Evolutionary conservation across 345 rosid species (phyloP).

Genomic region (Eutrema heterophyllum): DNA sequence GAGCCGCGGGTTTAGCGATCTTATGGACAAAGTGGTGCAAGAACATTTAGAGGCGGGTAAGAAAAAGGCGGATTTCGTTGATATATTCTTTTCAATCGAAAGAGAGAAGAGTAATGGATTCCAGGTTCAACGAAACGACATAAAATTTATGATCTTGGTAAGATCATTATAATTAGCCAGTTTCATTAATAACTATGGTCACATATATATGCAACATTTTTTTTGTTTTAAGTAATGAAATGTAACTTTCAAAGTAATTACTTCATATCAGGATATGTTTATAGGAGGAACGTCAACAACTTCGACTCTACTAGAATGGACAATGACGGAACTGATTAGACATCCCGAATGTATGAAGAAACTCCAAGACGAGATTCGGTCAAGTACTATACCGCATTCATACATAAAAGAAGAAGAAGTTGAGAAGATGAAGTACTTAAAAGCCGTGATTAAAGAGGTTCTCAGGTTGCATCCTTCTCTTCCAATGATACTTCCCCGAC

Average conservation of each 20-base stretch:
- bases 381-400: background rate
- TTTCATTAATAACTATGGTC: background rate
- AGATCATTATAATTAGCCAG: background rate
- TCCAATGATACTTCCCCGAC: conserved; percentile 22
- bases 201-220: background rate
- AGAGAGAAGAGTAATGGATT: background rate
- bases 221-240: background rate
- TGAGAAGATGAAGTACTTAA: conserved; percentile 1
- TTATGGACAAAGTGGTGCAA: conserved; percentile 26
- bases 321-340: conserved; percentile 15
- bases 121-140: conserved; percentile 5
- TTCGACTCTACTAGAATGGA: conserved; percentile 16
- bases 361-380: conserved; percentile 14
- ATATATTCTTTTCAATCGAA: conserved; percentile 10
- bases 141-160: conserved; percentile 15
- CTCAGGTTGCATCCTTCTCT: conserved; percentile 37
- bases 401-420: conserved; percentile 2
- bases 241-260: background rate
- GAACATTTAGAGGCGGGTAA: background rate
- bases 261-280: conserved; percentile 18
- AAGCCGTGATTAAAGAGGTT: conserved; percentile 28
- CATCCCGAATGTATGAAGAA: conserved; percentile 18
- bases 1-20: conserved; percentile 9
- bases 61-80: background rate
- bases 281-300: conserved; percentile 24